Evolutionary conservation across 2,329 filamentous ascomycete genomes (phyloP), one percentile per base, ranked within the genome.

Genomic region (Xylaria sp.): DNA sequence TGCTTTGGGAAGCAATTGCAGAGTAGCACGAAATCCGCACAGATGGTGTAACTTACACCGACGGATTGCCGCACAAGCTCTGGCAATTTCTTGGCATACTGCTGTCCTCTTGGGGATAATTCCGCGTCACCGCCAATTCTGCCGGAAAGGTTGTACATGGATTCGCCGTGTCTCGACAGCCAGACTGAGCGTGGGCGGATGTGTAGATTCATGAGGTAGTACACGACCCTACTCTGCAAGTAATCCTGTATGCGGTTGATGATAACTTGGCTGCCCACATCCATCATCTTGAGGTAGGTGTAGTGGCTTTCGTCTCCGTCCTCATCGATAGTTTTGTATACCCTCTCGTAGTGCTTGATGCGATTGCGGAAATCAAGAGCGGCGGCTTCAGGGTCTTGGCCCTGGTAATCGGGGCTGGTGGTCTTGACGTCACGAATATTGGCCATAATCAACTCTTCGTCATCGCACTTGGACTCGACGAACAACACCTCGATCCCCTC

Each of bases 221-320:
- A 99, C 46, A 99, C 94, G 44, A 99, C 89, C 60, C 95, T 89
- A 76, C 92, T 97, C 76, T 97, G 95, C 27, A 99, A 83, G 74
- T 99, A 99, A 77, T 99, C 95, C 74, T 93, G 90, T 72, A 99
- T 97, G 74, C 91, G 89, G 79, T 98, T 99, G 85, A 99, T 98
- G 73, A 98, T 95, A 74, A 98, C 93, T 73, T 96, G 92, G 69
- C 92, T 92, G 61, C 95, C 93, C 11, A 98, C 92, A 73, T 99
- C 90, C 83, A 98, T 96, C 74, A 99, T 90, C 79, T 99, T 98
- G 74, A 98, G 90, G 74, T 97, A 99, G 37, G 95, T 97, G 71
- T 95, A 87, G 69, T 94, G 84, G 69, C 86, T 87, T 81, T 98
- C 94, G 66, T 96, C 90, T 41, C 80, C 81, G 65, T 87, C 84